Conservation (phyloP, 78 protist species). For the Polysphondylium violaceum region DNA sequence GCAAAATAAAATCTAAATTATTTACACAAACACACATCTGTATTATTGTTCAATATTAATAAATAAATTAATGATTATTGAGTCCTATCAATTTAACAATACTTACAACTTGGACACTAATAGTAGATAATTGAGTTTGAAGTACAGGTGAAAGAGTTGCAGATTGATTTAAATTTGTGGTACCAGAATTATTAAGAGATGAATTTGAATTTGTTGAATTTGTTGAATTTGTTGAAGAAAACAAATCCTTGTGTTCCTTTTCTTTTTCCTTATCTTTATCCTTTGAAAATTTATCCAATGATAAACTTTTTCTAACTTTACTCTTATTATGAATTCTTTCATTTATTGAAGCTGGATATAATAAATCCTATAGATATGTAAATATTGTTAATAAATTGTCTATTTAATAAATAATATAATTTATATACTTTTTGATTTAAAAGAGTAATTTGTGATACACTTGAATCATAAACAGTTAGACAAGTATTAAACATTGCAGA, state of each 20-base stretch:
- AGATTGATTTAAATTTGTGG: background rate
- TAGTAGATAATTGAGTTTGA: slow-evolving; percentile 5
- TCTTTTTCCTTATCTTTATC: too few species aligned
- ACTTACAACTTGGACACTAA: too few species aligned
- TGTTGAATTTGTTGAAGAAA: too few species aligned
- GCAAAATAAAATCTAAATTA: slow-evolving; percentile 43
- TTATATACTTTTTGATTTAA: slow-evolving; percentile 4
- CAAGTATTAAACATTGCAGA: slow-evolving; percentile 45
- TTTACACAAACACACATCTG: slow-evolving; percentile 55
- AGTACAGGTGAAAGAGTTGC: background rate
- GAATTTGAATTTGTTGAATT: too few species aligned
- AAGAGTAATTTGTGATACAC: slow-evolving; percentile 23
- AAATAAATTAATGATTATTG: too few species aligned
- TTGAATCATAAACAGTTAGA: slow-evolving; percentile 8
- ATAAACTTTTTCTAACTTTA: slow-evolving; percentile 37
- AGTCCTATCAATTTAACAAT: too few species aligned
- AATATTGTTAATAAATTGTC: too few species aligned
- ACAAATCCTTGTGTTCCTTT: too few species aligned
- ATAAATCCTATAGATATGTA: background rate
- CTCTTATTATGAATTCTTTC: slow-evolving; percentile 60
- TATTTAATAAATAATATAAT: too few species aligned
- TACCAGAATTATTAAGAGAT: background rate
- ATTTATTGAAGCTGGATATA: slow-evolving; percentile 38
- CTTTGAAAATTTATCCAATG: background rate
- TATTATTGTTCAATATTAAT: too few species aligned